Conservation (phyloP, 2,329 filamentous ascomycete genomes). For the Trichoderma sp. region DNA sequence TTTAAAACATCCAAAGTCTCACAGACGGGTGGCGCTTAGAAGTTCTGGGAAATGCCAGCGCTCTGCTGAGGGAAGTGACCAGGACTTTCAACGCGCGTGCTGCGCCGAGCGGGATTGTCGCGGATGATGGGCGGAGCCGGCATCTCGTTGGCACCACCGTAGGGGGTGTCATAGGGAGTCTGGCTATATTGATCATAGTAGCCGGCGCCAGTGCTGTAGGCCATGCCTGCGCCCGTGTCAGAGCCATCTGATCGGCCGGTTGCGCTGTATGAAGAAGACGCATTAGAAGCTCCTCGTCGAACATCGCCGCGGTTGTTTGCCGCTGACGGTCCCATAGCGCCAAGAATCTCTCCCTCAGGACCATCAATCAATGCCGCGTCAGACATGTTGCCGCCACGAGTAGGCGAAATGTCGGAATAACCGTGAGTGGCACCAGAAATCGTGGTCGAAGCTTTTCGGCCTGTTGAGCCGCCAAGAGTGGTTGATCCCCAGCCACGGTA, state of each 20-base stretch:
- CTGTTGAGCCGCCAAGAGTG: conserved; percentile 64
- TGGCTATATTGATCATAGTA: conserved; percentile 63
- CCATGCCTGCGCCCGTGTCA: conserved; percentile 49
- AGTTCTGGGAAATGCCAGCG: conserved; percentile 95
- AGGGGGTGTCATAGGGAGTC: conserved; percentile 54
- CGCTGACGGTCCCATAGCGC: conserved; percentile 74
- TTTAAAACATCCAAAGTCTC: conserved; percentile 4
- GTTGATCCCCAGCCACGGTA: conserved; percentile 96
- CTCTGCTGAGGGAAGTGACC: conserved; percentile 89
- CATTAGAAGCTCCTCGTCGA: conserved; percentile 88
- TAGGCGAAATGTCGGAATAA: conserved; percentile 74
- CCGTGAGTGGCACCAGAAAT: conserved; percentile 74
- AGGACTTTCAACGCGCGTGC: conserved; percentile 92
- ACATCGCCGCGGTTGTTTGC: conserved; percentile 70
- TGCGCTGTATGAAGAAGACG: conserved; percentile 91
- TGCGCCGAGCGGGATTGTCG: conserved; percentile 87
- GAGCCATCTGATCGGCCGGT: conserved; percentile 71
- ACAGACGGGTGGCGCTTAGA: conserved; percentile 53
- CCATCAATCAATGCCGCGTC: conserved; percentile 63
- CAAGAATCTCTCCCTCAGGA: conserved; percentile 79
- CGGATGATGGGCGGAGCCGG: conserved; percentile 78
- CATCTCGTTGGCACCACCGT: conserved; percentile 41
- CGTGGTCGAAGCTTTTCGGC: conserved; percentile 85
- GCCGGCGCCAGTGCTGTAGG: conserved; percentile 47
- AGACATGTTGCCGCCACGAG: conserved; percentile 63